A percentile compares a stretch with the other conserved stretches of the same genome.
Conservation (phyloP, 495 filamentous ascomycete genomes). For the Diplogelasinospora grovesii region DNA sequence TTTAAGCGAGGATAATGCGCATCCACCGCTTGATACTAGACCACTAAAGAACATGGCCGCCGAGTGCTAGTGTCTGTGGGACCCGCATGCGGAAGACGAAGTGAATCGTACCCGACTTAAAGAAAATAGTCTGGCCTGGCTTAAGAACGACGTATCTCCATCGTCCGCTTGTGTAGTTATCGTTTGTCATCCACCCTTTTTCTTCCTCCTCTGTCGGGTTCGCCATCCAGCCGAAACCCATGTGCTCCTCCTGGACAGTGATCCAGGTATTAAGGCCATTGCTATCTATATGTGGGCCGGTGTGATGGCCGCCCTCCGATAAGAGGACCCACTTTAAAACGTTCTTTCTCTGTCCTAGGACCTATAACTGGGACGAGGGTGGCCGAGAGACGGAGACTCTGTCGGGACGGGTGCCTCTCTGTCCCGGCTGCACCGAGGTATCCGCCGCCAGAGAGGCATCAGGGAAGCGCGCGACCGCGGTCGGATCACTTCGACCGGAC, state of each 20-base stretch:
- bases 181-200: constrained; percentile 14
- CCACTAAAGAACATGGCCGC: constrained; percentile 20
- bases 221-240: constrained; percentile 27
- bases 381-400: constrained; percentile 11
- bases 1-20: constrained; percentile 9
- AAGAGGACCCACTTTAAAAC: constrained; percentile 10
- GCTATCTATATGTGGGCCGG: constrained; percentile 12
- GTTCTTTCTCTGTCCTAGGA: constrained; percentile 8
- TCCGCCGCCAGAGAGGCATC: constrained; percentile 8
- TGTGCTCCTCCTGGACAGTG: constrained; percentile 17
- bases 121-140: constrained; percentile 26
- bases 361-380: constrained; percentile 4
- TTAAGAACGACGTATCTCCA: constrained; percentile 27
- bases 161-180: constrained; percentile 10
- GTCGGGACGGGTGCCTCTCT: constrained; percentile 3
- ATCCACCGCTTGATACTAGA: constrained; percentile 15
- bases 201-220: constrained; percentile 18
- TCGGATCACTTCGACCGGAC: constrained; percentile 9
- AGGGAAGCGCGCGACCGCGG: constrained; percentile 10
- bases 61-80: constrained; percentile 14
- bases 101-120: constrained; percentile 27
- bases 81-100: constrained; percentile 23
- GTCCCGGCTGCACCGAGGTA: constrained; percentile 7
- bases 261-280: constrained; percentile 12
- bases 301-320: constrained; percentile 14